Evolutionary conservation across 2,329 filamentous ascomycete genomes (phyloP).

Genomic region (Ceratocystis cacaofunesta): DNA sequence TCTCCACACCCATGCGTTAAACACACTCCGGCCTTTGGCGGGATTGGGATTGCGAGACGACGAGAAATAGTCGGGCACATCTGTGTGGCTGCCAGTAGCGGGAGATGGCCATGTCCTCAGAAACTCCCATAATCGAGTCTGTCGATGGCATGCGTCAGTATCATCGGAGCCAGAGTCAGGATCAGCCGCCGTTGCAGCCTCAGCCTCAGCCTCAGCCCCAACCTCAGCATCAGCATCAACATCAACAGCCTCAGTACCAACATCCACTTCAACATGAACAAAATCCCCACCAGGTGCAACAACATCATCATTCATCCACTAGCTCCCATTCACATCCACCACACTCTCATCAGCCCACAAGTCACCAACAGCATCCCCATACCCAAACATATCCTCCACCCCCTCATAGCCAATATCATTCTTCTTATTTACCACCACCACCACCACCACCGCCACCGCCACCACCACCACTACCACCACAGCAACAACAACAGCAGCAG

Average conservation of each 20-base stretch:
- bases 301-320: neutral
- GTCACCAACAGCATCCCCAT: neutral
- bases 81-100: conserved; percentile 4
- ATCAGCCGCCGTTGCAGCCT: conserved; percentile 1
- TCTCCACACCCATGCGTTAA: conserved; percentile 11
- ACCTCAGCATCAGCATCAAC: conserved; percentile 16
- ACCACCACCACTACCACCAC: neutral
- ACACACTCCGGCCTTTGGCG: conserved; percentile 8
- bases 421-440: neutral
- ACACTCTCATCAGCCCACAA: conserved; percentile 10
- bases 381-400: neutral
- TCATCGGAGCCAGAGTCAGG: conserved; percentile 6
- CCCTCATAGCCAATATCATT: neutral
- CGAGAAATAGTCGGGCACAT: neutral
- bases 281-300: neutral
- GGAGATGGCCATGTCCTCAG: conserved; percentile 13
- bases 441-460: neutral
- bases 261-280: neutral
- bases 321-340: neutral
- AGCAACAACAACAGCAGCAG: neutral
- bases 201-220: conserved; percentile 2
- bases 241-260: conserved; percentile 8
- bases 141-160: conserved; percentile 11
- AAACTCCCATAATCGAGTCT: conserved; percentile 9
- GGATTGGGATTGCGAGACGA: conserved; percentile 8